phyloP scores from a whole-genome alignment of 768 basidiomycete genomes.

The Tricholoma furcatifolium region DNA sequence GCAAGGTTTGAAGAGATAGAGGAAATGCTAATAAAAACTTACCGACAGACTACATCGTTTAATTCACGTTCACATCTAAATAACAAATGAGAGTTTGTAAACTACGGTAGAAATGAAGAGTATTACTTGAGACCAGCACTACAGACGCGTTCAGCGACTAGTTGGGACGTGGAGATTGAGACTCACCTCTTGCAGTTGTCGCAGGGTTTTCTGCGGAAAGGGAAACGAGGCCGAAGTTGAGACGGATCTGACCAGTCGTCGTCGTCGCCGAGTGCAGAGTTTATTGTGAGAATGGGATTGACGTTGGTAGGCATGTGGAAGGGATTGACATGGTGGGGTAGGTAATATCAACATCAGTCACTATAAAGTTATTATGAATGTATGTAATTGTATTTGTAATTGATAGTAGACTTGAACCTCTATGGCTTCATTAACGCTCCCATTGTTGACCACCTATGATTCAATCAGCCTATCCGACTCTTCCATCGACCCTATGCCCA shows the following conservation, averaged over 20 bases:
- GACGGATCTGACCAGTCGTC: not conserved
- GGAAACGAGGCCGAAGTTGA: not conserved
- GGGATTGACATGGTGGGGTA: not conserved
- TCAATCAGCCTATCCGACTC: slow-evolving; percentile 8
- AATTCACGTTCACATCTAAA: not conserved
- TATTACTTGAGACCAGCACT: not conserved
- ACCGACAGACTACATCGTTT: not conserved
- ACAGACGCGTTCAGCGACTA: not conserved
- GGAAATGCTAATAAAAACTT: no score
- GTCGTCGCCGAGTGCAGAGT: not conserved
- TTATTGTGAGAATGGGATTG: no score
- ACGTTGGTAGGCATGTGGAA: not conserved
- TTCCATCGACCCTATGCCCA: slow-evolving; percentile 23
- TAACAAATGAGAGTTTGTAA: not conserved
- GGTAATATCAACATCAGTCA: no score
- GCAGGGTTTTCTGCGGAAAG: not conserved
- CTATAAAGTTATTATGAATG: no score
- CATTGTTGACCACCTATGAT: slow-evolving; percentile 10
- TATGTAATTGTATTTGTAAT: slow-evolving; percentile 2
- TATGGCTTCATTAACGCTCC: slow-evolving; percentile 12
- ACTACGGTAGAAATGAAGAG: not conserved
- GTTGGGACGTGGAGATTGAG: not conserved
- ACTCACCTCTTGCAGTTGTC: not conserved
- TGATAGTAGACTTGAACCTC: not conserved
- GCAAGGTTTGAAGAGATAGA: no score